A percentile compares a stretch with the other conserved stretches of the same genome.
These are phyloP conservation scores for Phalaenopsis hybrid DNA, from an alignment of 116 monocot species.

Conservation along the genomic window DNA sequence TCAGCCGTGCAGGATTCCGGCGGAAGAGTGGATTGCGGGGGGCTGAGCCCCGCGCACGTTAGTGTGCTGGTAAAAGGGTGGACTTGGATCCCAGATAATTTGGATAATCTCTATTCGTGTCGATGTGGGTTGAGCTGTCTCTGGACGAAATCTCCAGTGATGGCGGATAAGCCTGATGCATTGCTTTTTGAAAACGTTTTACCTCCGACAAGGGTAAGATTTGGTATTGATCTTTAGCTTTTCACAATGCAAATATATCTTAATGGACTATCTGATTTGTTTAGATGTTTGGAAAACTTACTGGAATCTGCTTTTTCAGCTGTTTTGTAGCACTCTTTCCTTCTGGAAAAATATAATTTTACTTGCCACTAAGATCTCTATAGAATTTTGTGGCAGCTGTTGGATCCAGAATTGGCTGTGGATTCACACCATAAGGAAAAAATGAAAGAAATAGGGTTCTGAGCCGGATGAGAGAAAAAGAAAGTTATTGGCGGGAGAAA, in stretches of 20 bases:
- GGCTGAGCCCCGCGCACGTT: conserved; percentile 21
- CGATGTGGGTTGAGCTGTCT: conserved; percentile 74
- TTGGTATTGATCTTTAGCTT: neutral
- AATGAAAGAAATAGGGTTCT: no score
- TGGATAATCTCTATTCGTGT: conserved; percentile 56
- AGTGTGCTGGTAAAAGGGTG: conserved; percentile 79
- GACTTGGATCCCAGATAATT: conserved; percentile 2
- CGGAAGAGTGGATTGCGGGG: conserved; percentile 19
- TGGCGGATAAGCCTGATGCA: conserved; percentile 79
- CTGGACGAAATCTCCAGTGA: conserved; percentile 69
- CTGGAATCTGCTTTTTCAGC: neutral
- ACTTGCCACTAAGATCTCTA: neutral
- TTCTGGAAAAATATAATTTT: neutral
- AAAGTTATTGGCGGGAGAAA: no score
- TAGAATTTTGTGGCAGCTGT: neutral
- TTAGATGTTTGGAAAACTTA: no score
- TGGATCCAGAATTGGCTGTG: no score
- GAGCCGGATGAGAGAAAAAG: no score
- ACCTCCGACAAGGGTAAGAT: conserved; percentile 53
- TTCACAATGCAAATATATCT: neutral
- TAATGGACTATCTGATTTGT: neutral
- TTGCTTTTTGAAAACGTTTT: conserved; percentile 61
- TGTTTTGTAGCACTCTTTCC: neutral
- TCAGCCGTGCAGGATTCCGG: conserved; percentile 37
- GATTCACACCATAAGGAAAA: no score